These are phyloP conservation scores for Tylopilus balloui DNA, from an alignment of 768 basidiomycete species.

Conservation along the genomic window DNA sequence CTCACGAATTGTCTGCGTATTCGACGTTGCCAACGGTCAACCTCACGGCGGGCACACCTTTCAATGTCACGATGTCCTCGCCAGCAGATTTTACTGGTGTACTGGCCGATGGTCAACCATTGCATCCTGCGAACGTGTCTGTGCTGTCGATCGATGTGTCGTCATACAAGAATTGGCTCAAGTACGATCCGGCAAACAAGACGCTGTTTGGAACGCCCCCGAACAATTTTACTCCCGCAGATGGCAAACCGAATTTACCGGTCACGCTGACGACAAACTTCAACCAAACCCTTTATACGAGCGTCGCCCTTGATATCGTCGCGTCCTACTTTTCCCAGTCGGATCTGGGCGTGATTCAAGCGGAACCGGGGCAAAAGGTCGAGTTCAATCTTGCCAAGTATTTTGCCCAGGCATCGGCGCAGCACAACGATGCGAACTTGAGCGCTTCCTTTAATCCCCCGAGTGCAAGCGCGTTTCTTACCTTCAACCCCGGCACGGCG, in stretches of 20 bases:
- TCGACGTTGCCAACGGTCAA: constrained; percentile 62
- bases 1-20: constrained; percentile 58
- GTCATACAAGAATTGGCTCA: constrained; percentile 51
- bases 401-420: constrained; percentile 46
- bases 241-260: constrained; percentile 43
- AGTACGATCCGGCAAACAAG: constrained; percentile 51
- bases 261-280: constrained; percentile 58
- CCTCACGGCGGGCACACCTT: constrained; percentile 52
- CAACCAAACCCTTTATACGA: constrained; percentile 64
- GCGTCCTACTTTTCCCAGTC: constrained; percentile 67
- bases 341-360: constrained; percentile 52
- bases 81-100: constrained; percentile 59
- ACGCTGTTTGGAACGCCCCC: constrained; percentile 67
- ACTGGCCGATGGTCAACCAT: constrained; percentile 53
- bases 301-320: constrained; percentile 60
- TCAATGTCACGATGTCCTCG: constrained; percentile 50
- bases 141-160: constrained; percentile 57
- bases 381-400: constrained; percentile 51
- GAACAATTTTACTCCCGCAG: constrained; percentile 33
- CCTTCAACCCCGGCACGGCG: constrained; percentile 43
- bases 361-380: constrained; percentile 47
- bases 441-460: constrained; percentile 53
- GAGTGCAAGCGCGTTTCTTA: constrained; percentile 46
- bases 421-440: constrained; percentile 45
- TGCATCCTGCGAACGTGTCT: constrained; percentile 57